A percentile compares a stretch with the other conserved stretches of the same genome.
Evolutionary conservation across 2,329 filamentous ascomycete species (phyloP).

Genomic region (Aspergillus ochraceoroseus): DNA sequence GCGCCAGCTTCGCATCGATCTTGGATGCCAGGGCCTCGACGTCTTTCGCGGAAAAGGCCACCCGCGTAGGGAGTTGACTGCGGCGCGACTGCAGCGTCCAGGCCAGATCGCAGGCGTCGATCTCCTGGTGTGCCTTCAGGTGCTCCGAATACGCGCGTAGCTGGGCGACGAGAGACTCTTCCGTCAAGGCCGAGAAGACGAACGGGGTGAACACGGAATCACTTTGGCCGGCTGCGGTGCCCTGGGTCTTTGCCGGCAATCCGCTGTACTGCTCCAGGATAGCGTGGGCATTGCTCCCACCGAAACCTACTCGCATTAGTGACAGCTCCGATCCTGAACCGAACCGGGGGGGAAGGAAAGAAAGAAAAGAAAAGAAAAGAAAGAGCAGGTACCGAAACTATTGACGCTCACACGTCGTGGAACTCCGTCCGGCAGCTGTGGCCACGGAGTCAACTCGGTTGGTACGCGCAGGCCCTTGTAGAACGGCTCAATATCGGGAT

Average conservation of each 20-base stretch:
- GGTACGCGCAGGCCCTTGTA: not conserved
- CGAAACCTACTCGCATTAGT: slow-evolving; percentile 5
- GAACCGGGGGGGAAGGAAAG: too few relatives aligned
- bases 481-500: not conserved
- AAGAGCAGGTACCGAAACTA: not conserved
- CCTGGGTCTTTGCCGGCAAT: too few relatives aligned
- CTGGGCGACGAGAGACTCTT: not conserved
- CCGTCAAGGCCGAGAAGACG: slow-evolving; percentile 11
- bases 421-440: not conserved
- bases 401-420: slow-evolving; percentile 1
- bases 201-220: slow-evolving; percentile 3
- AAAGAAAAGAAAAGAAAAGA: too few relatives aligned
- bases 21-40: too few relatives aligned
- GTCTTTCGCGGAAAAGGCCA: too few relatives aligned
- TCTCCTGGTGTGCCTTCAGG: too few relatives aligned
- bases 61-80: too few relatives aligned
- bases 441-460: not conserved
- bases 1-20: too few relatives aligned
- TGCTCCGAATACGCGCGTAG: not conserved
- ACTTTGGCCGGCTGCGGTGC: not conserved
- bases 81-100: too few relatives aligned
- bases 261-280: slow-evolving; percentile 12
- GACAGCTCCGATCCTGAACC: too few relatives aligned
- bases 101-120: too few relatives aligned
- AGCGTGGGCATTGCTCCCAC: slow-evolving; percentile 15